phyloP scores from a whole-genome alignment of 2,329 filamentous ascomycete genomes.

The Curvularia verruculosa region DNA sequence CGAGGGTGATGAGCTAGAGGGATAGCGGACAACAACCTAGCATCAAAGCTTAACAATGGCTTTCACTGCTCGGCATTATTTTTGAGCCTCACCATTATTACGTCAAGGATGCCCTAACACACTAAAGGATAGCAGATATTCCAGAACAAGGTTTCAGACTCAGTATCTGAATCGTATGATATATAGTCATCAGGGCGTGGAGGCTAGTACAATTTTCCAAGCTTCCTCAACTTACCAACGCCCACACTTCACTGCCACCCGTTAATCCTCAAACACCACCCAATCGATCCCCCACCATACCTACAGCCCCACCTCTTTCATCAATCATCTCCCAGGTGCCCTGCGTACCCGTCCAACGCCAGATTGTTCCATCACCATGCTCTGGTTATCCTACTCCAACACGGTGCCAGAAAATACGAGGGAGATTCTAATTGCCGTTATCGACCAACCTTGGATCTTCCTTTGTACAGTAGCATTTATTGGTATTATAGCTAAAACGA shows the following conservation, averaged over 20 bases:
- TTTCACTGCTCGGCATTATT: background rate
- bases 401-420: no score
- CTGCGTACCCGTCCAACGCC: constrained; percentile 38
- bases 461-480: no score
- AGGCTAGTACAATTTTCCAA: background rate
- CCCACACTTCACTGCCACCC: constrained; percentile 26
- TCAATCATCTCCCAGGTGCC: constrained; percentile 38
- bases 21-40: background rate
- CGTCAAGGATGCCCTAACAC: background rate
- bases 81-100: background rate
- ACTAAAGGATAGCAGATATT: background rate
- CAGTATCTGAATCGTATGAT: background rate
- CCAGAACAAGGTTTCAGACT: background rate
- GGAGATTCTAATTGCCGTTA: no score
- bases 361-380: constrained; percentile 33
- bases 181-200: background rate
- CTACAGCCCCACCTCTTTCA: constrained; percentile 9
- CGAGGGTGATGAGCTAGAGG: no score
- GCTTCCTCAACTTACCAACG: background rate
- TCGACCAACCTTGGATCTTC: no score
- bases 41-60: background rate
- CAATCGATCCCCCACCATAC: constrained; percentile 30
- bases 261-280: constrained; percentile 34
- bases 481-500: no score
- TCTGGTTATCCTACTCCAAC: no score